A percentile compares a stretch with the other conserved stretches of the same genome.
Evolutionary conservation across 768 basidiomycete species (phyloP).

Genomic region (Suillus paluster): DNA sequence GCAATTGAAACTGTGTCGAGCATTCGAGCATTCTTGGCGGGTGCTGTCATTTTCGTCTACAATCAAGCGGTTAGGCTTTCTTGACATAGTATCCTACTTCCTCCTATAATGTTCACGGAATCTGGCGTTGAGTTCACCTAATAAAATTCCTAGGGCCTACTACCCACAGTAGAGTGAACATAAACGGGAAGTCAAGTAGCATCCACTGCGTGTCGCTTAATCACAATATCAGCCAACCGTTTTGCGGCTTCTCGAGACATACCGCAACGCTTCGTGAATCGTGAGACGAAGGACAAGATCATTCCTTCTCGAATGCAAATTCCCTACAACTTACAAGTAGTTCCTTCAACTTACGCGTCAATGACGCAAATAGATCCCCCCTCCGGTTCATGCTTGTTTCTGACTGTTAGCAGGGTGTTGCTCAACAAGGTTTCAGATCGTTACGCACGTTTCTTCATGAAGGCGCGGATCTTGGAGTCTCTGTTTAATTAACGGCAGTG

Average conservation of each 20-base stretch:
- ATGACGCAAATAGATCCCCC: not conserved
- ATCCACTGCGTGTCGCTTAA: not conserved
- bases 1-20: no score
- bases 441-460: constrained; percentile 26
- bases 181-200: no score
- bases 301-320: not conserved
- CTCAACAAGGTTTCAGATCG: not conserved
- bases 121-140: no score
- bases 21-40: no score
- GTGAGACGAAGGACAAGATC: not conserved
- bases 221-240: not conserved
- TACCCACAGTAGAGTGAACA: no score
- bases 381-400: constrained; percentile 5
- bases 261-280: not conserved
- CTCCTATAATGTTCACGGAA: no score
- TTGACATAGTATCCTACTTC: no score
- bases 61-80: no score
- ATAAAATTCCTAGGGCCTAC: no score
- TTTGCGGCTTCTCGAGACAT: not conserved
- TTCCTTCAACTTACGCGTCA: constrained; percentile 19
- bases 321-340: constrained; percentile 16
- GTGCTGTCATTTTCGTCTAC: no score
- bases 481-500: constrained; percentile 29
- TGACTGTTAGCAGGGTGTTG: not conserved
- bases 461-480: constrained; percentile 27